Evolutionary conservation across 2,329 filamentous ascomycete genomes (phyloP).

Genomic region (Neopestalotiopsis sp.): DNA sequence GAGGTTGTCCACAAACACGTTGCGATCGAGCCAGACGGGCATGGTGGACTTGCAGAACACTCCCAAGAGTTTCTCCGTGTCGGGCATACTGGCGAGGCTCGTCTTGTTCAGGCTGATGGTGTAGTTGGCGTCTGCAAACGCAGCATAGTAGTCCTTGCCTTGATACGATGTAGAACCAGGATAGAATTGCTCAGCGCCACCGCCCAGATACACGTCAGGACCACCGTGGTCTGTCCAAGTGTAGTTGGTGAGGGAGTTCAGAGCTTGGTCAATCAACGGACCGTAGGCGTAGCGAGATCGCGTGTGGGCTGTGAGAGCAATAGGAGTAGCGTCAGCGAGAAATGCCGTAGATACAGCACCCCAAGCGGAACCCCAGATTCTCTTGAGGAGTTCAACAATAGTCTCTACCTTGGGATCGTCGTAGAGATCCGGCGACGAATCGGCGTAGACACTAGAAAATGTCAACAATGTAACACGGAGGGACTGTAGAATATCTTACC

Average conservation of each 20-base stretch:
- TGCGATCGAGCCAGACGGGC: conserved; percentile 86
- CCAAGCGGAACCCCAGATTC: conserved; percentile 66
- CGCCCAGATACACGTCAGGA: conserved; percentile 82
- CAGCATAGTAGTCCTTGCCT: conserved; percentile 78
- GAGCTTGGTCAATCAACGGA: conserved; percentile 74
- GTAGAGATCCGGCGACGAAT: conserved; percentile 73
- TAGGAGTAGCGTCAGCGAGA: conserved; percentile 82
- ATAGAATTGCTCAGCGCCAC: conserved; percentile 82
- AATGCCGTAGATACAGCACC: conserved; percentile 80
- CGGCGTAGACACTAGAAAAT: conserved; percentile 66
- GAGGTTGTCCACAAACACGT: conserved; percentile 77
- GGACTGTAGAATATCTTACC: conserved; percentile 42
- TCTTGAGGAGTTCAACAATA: conserved; percentile 77
- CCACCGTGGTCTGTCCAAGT: conserved; percentile 78
- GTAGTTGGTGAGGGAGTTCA: conserved; percentile 79
- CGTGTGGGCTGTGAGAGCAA: conserved; percentile 75
- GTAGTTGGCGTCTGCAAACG: conserved; percentile 76
- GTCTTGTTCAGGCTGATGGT: conserved; percentile 77
- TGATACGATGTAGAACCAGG: conserved; percentile 67
- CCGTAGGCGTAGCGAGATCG: conserved; percentile 72
- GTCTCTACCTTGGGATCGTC: conserved; percentile 89
- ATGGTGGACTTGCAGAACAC: conserved; percentile 79
- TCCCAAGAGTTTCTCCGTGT: conserved; percentile 70
- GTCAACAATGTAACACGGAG: not conserved
- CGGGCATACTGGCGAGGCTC: conserved; percentile 62